Evolutionary conservation across 495 filamentous ascomycete species (phyloP).

Genomic region (Aspergillus cavernicola): DNA sequence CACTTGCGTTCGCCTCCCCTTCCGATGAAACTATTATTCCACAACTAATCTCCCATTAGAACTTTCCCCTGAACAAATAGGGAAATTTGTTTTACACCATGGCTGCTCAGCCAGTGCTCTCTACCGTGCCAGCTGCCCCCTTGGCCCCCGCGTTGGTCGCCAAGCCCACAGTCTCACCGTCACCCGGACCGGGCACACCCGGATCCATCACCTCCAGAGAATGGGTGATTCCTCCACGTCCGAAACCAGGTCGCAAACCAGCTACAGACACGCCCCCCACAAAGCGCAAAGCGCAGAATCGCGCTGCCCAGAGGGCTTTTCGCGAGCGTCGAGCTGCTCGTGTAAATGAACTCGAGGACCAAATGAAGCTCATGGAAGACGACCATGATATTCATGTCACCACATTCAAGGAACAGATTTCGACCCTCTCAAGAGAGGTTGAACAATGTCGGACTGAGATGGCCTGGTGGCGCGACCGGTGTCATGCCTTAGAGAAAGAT

Average conservation of each 20-base stretch:
- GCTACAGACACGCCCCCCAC: conserved; percentile 88
- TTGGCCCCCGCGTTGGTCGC: conserved; percentile 35
- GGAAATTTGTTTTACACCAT: conserved; percentile 15
- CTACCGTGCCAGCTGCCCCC: conserved; percentile 28
- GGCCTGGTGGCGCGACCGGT: conserved; percentile 46
- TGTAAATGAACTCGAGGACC: conserved; percentile 82
- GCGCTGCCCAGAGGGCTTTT: conserved; percentile 88
- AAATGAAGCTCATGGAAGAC: conserved; percentile 63
- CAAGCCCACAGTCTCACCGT: conserved; percentile 37
- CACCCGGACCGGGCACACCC: conserved; percentile 41
- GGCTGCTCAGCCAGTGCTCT: conserved; percentile 31
- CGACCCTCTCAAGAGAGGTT: conserved; percentile 48
- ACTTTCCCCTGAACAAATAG: neutral
- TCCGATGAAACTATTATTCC: neutral
- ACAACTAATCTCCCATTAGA: conserved; percentile 1
- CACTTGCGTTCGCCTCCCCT: conserved; percentile 13
- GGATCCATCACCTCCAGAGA: conserved; percentile 65
- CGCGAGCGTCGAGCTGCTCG: conserved; percentile 81
- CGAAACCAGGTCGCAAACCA: conserved; percentile 91
- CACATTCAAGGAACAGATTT: conserved; percentile 44
- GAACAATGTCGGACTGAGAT: conserved; percentile 47
- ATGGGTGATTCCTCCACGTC: conserved; percentile 84
- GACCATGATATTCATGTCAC: conserved; percentile 44
- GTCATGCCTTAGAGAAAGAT: conserved; percentile 46
- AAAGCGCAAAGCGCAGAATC: conserved; percentile 89